A percentile compares a stretch with the other conserved stretches of the same genome.
Evolutionary conservation across 163 green algal species (phyloP).

Genomic region (Volvox carteri): DNA sequence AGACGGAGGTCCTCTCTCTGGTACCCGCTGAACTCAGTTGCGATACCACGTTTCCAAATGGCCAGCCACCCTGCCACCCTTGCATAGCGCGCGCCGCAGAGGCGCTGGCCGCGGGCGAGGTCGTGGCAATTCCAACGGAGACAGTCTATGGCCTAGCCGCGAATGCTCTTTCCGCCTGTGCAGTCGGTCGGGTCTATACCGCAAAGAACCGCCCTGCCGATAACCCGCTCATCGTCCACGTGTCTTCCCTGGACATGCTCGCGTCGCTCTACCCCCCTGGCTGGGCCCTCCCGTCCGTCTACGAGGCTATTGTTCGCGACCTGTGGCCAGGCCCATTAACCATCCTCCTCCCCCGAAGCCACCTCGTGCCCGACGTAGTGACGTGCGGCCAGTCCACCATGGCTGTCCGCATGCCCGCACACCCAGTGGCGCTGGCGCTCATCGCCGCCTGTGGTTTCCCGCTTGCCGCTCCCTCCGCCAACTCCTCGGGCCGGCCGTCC

Average conservation of each 20-base stretch:
- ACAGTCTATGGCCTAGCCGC: constrained; percentile 77
- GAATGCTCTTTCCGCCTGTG: constrained; percentile 60
- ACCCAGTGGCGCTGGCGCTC: constrained; percentile 72
- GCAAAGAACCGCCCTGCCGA: constrained; percentile 72
- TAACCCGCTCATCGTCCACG: constrained; percentile 78
- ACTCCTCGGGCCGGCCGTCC: constrained; percentile 71
- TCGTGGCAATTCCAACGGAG: constrained; percentile 74
- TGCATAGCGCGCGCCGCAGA: constrained; percentile 40
- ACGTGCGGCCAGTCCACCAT: constrained; percentile 73
- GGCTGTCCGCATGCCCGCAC: constrained; percentile 74
- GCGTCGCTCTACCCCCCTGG: constrained; percentile 63
- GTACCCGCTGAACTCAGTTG: not conserved
- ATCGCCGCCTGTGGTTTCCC: constrained; percentile 71
- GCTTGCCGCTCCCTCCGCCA: constrained; percentile 73
- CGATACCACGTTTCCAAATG: not conserved
- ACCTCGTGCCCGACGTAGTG: constrained; percentile 61
- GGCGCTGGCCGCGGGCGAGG: constrained; percentile 34
- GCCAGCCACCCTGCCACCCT: not conserved
- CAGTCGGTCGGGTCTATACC: constrained; percentile 65
- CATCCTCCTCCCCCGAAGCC: constrained; percentile 69
- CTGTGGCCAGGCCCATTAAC: constrained; percentile 77
- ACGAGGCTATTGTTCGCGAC: constrained; percentile 48
- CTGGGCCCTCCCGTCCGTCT: constrained; percentile 50
- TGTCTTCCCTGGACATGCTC: constrained; percentile 71
- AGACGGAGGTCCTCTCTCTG: not conserved